Conservation (phyloP, 192 early-diverging fungal species). For the Entrophospora sp. region DNA sequence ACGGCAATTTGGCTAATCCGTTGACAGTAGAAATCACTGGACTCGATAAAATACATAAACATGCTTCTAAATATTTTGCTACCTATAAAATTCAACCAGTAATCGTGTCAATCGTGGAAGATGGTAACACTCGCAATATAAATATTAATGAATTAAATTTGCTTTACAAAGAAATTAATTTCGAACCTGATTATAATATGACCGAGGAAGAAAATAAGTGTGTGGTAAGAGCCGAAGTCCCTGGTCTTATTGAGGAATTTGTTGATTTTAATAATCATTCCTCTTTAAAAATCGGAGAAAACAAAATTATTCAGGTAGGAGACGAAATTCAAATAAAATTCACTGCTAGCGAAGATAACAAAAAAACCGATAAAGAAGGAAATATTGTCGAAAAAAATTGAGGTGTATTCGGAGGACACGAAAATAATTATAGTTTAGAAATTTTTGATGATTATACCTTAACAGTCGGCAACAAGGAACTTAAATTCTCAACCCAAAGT, state of each 20-base stretch:
- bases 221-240: background rate
- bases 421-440: background rate
- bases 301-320: background rate
- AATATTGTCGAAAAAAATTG: background rate
- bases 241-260: background rate
- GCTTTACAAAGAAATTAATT: background rate
- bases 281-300: background rate
- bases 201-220: background rate
- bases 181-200: background rate
- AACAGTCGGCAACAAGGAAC: background rate
- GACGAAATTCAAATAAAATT: background rate
- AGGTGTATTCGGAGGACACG: background rate
- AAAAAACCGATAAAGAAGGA: background rate
- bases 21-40: background rate
- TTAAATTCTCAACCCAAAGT: background rate
- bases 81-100: background rate
- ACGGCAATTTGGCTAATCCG: conserved; percentile 3
- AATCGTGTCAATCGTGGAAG: background rate
- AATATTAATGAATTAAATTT: background rate
- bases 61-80: background rate
- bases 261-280: background rate
- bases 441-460: conserved; percentile 5
- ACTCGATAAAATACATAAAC: background rate
- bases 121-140: background rate
- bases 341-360: background rate